A percentile compares a stretch with the other conserved stretches of the same genome.
phyloP scores from a whole-genome alignment of 257 asterid species.

The Prunella vulgaris region DNA sequence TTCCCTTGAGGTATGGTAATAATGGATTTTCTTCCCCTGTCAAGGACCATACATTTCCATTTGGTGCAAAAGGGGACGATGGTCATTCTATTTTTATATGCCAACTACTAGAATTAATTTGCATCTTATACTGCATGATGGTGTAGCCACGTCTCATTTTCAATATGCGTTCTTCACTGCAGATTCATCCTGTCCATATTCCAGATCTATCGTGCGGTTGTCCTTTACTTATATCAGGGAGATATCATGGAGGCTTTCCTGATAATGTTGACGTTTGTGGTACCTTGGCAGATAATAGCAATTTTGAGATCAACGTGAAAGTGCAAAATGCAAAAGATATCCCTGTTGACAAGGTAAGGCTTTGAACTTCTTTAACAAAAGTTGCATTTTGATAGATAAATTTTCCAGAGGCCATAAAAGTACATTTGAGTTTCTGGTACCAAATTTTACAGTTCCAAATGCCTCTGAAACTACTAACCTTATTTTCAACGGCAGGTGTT shows the following conservation, averaged over 20 bases:
- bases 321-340: constrained; percentile 60
- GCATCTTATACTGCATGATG: neutral
- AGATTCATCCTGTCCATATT: constrained; percentile 57
- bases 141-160: neutral
- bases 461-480: neutral
- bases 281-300: constrained; percentile 51
- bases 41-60: neutral
- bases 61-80: neutral
- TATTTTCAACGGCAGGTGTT: constrained; percentile 41
- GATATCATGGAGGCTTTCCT: constrained; percentile 64
- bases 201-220: constrained; percentile 65
- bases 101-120: neutral
- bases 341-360: constrained; percentile 65
- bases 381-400: neutral
- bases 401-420: neutral
- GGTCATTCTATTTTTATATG: neutral
- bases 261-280: constrained; percentile 51
- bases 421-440: too few relatives aligned
- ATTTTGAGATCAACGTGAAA: constrained; percentile 39
- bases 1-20: constrained; percentile 64
- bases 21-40: neutral
- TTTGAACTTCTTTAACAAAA: neutral
- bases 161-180: constrained; percentile 25
- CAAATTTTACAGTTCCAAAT: too few relatives aligned
- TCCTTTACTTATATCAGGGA: constrained; percentile 72